A percentile compares a stretch with the other conserved stretches of the same genome.
Conservation (phyloP, 1,284 basidiomycete species). For the Tilletia horrida region DNA sequence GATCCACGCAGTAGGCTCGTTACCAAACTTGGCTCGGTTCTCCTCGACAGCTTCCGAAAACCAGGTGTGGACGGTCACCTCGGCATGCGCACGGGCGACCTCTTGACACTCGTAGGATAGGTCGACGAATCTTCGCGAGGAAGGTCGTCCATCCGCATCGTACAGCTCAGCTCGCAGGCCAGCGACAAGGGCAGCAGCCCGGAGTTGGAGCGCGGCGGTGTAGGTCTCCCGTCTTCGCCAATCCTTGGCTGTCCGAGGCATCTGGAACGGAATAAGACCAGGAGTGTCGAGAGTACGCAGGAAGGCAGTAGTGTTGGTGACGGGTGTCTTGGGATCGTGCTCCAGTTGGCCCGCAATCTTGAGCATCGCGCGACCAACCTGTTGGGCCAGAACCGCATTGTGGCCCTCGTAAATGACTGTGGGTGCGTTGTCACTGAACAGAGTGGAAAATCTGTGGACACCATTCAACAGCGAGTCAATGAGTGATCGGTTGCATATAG, state of each 20-base stretch:
- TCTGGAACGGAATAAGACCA: conserved; percentile 30
- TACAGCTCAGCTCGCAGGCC: conserved; percentile 42
- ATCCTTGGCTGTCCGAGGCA: conserved; percentile 32
- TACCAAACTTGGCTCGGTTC: conserved; percentile 31
- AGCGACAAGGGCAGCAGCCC: conserved; percentile 40
- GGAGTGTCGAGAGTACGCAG: conserved; percentile 33
- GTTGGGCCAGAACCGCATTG: conserved; percentile 45
- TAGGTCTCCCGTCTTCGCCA: conserved; percentile 39
- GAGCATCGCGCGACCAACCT: conserved; percentile 48
- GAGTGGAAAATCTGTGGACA: conserved; percentile 16
- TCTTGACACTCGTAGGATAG: conserved; percentile 46
- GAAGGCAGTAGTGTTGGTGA: conserved; percentile 40
- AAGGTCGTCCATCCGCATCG: conserved; percentile 1
- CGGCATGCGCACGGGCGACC: conserved; percentile 43
- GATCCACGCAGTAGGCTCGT: conserved; percentile 32
- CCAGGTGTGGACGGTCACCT: conserved; percentile 47
- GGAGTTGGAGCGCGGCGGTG: conserved; percentile 39
- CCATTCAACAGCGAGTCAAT: not conserved
- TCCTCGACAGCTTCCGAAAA: conserved; percentile 41
- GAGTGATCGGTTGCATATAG: too few relatives aligned
- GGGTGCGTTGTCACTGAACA: conserved; percentile 28
- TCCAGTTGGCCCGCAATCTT: conserved; percentile 42
- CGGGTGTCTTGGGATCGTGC: conserved; percentile 26
- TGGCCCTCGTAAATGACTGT: conserved; percentile 34
- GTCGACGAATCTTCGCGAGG: conserved; percentile 38